phyloP scores from a whole-genome alignment of 805 yeast species.

The Hanseniaspora pseudoguilliermondii region DNA sequence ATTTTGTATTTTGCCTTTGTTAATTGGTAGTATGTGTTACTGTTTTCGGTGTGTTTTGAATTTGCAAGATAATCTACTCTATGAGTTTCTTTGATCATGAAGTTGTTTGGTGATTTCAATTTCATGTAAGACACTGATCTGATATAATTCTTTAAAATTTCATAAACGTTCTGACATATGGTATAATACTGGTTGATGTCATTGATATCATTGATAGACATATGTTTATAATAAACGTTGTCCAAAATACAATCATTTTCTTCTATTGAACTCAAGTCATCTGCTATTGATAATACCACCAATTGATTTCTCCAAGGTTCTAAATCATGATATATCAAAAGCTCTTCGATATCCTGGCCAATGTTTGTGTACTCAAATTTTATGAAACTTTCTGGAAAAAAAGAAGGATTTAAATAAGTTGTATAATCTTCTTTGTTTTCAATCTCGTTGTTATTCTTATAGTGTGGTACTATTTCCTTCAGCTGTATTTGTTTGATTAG shows the following conservation, averaged over 20 bases:
- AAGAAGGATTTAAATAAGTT: slow-evolving; percentile 62
- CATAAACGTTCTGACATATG: slow-evolving; percentile 50
- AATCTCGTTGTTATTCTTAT: slow-evolving; percentile 63
- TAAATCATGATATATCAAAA: slow-evolving; percentile 59
- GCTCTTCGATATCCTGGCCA: slow-evolving; percentile 32
- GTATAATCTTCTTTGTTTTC: slow-evolving; percentile 43
- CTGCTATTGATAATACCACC: slow-evolving; percentile 40
- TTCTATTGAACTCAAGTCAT: slow-evolving; percentile 4
- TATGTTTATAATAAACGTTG: slow-evolving; percentile 9
- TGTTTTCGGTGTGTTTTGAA: slow-evolving; percentile 18
- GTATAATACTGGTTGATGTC: slow-evolving; percentile 63
- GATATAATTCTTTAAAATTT: slow-evolving; percentile 53
- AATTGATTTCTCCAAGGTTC: slow-evolving; percentile 80
- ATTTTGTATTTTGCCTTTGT: slow-evolving; percentile 13
- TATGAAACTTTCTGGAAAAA: slow-evolving; percentile 56
- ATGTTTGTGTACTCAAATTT: background rate
- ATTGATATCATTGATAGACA: slow-evolving; percentile 19
- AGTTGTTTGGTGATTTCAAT: slow-evolving; percentile 65
- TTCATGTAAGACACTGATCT: slow-evolving; percentile 68
- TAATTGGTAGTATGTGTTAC: slow-evolving; percentile 14
- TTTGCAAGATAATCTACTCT: slow-evolving; percentile 32
- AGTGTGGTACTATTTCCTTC: slow-evolving; percentile 33
- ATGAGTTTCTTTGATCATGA: slow-evolving; percentile 35
- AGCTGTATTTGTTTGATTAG: slow-evolving; percentile 27
- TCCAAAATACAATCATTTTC: slow-evolving; percentile 6